Percentiles rank a stretch among this genome's conserved stretches.
Evolutionary conservation across 768 basidiomycete genomes (phyloP).

Genomic region (Lactarius hengduanensis): DNA sequence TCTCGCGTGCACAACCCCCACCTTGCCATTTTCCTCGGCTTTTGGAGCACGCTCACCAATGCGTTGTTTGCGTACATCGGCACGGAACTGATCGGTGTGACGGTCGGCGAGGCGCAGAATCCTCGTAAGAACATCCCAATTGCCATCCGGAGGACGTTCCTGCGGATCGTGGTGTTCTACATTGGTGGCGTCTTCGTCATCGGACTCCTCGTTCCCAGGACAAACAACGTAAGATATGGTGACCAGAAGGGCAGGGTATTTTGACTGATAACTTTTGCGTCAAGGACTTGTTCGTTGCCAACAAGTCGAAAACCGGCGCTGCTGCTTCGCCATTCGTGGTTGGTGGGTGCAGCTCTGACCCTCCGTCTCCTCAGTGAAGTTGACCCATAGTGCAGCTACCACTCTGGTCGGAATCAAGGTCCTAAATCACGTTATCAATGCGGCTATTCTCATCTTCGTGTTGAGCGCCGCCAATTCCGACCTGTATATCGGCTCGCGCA

Average conservation of each 20-base stretch:
- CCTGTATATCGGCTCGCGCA: slow-evolving; percentile 52
- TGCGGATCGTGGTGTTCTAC: slow-evolving; percentile 61
- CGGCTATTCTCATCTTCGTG: slow-evolving; percentile 62
- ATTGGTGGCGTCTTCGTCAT: slow-evolving; percentile 71
- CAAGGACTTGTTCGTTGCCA: slow-evolving; percentile 40
- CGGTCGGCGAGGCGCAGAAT: slow-evolving; percentile 60
- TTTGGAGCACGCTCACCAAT: slow-evolving; percentile 70
- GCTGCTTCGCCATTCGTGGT: slow-evolving; percentile 69
- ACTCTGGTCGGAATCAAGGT: slow-evolving; percentile 54
- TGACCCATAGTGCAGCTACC: slow-evolving; percentile 32
- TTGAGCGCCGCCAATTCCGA: slow-evolving; percentile 62
- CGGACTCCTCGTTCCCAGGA: slow-evolving; percentile 66
- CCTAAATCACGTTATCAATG: slow-evolving; percentile 64
- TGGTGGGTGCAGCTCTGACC: slow-evolving; percentile 32
- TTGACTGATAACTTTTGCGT: neutral
- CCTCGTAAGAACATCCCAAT: slow-evolving; percentile 71
- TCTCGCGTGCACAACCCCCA: slow-evolving; percentile 48
- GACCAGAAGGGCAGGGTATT: neutral
- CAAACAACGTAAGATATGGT: slow-evolving; percentile 41
- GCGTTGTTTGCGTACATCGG: slow-evolving; percentile 68
- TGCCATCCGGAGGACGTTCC: slow-evolving; percentile 66
- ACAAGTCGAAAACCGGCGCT: slow-evolving; percentile 43
- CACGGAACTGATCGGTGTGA: slow-evolving; percentile 74
- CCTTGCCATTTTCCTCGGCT: slow-evolving; percentile 60
- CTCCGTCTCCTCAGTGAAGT: neutral